Conservation (phyloP, 1,284 basidiomycete species). For the Moniliophthora roreri region DNA sequence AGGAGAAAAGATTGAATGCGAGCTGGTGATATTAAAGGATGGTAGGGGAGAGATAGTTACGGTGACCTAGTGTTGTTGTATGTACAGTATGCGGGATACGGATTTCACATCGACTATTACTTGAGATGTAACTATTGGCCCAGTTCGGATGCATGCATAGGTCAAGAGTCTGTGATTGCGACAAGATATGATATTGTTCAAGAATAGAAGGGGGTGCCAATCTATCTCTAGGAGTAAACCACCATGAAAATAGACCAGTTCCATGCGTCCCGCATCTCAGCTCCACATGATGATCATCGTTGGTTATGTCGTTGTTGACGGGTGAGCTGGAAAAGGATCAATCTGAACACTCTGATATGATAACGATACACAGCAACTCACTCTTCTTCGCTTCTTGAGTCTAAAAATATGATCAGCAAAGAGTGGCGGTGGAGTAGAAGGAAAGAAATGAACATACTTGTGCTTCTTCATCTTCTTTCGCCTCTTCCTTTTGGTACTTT, state of each 20-base stretch:
- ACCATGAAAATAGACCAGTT: no score
- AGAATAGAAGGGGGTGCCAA: no score
- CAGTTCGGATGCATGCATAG: no score
- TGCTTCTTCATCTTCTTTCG: constrained; percentile 91
- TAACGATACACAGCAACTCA: constrained; percentile 26
- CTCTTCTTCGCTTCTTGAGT: constrained; percentile 62
- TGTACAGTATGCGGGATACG: not conserved
- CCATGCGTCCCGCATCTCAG: no score
- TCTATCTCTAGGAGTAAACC: no score
- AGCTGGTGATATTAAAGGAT: constrained; percentile 87
- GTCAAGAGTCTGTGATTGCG: no score
- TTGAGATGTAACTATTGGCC: not conserved
- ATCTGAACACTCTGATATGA: constrained; percentile 8
- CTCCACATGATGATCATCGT: no score
- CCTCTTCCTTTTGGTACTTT: constrained; percentile 80
- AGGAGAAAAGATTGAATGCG: constrained; percentile 91
- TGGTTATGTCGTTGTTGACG: constrained; percentile 31
- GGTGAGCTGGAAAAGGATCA: constrained; percentile 31
- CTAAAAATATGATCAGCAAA: constrained; percentile 27
- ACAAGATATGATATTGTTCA: no score
- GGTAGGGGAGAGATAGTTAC: constrained; percentile 86
- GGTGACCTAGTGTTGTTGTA: constrained; percentile 53
- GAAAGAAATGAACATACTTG: constrained; percentile 56
- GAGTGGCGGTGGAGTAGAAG: constrained; percentile 1
- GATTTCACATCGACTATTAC: not conserved